Evolutionary conservation across 352 stramenopile genomes (phyloP).

Genomic region (Peronospora farinosa): DNA sequence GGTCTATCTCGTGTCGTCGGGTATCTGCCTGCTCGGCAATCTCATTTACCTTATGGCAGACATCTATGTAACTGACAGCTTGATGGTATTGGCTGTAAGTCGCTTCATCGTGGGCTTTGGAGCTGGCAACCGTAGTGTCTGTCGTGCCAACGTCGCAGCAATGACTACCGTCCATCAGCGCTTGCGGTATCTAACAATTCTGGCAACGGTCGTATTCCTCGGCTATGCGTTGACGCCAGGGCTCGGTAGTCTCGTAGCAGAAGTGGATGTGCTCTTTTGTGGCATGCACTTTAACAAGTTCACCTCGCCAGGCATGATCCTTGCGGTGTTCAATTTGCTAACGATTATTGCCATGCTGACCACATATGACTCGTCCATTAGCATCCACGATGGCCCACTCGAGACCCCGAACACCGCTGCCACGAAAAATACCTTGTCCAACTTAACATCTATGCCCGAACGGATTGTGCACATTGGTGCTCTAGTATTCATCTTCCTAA

Average conservation of each 20-base stretch:
- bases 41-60: conserved; percentile 72
- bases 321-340: conserved; percentile 52
- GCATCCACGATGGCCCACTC: conserved; percentile 49
- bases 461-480: conserved; percentile 68
- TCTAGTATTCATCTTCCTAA: conserved; percentile 74
- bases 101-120: conserved; percentile 77
- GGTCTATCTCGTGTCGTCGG: conserved; percentile 74
- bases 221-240: conserved; percentile 69
- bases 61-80: conserved; percentile 45
- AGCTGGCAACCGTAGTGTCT: conserved; percentile 72
- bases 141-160: conserved; percentile 60
- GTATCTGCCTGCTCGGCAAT: conserved; percentile 66
- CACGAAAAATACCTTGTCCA: conserved; percentile 42
- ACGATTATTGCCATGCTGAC: conserved; percentile 65
- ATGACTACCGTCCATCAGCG: conserved; percentile 69
- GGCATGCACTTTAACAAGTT: conserved; percentile 75
- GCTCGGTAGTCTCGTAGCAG: conserved; percentile 56
- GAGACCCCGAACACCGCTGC: conserved; percentile 38
- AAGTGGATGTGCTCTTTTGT: conserved; percentile 49
- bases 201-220: conserved; percentile 70
- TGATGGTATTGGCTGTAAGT: conserved; percentile 45
- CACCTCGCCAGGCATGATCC: conserved; percentile 57
- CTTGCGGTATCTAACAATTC: conserved; percentile 65
- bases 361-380: conserved; percentile 45
- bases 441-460: conserved; percentile 50